Conservation (phyloP, 257 asterid genomes). For the Capsicum pubescens region DNA sequence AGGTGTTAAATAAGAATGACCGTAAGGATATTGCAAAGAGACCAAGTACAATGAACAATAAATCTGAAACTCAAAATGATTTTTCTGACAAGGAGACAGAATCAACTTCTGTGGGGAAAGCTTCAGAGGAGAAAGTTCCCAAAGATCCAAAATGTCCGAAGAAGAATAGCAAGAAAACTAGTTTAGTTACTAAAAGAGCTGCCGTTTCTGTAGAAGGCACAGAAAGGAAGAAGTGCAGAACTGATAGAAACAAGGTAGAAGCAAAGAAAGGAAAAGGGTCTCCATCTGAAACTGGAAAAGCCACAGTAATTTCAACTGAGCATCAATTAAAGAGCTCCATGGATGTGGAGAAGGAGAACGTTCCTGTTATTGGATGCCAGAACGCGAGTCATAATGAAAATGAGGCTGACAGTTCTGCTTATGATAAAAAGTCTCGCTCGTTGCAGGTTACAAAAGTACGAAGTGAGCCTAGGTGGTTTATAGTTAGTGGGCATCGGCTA, state of each 20-base stretch:
- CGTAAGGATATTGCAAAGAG: neutral
- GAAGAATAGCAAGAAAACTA: slow-evolving; percentile 44
- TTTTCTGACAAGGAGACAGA: slow-evolving; percentile 8
- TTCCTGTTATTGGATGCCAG: slow-evolving; percentile 16
- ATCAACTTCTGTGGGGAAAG: slow-evolving; percentile 35
- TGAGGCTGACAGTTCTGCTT: slow-evolving; percentile 4
- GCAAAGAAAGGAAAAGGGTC: slow-evolving; percentile 25
- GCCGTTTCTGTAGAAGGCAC: slow-evolving; percentile 38
- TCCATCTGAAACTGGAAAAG: slow-evolving; percentile 20
- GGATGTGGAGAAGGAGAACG: slow-evolving; percentile 58
- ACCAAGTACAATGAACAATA: neutral
- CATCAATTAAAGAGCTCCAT: slow-evolving; percentile 38
- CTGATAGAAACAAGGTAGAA: slow-evolving; percentile 25
- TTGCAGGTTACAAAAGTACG: slow-evolving; percentile 24
- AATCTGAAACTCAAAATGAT: neutral
- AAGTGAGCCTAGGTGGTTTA: slow-evolving; percentile 66
- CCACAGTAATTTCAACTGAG: slow-evolving; percentile 22
- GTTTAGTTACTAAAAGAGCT: slow-evolving; percentile 26
- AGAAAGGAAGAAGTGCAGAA: slow-evolving; percentile 32
- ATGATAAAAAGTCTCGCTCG: neutral
- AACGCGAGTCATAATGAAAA: neutral
- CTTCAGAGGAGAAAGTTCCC: slow-evolving; percentile 36
- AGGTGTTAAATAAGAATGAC: slow-evolving; percentile 20
- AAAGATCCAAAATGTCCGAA: slow-evolving; percentile 52
- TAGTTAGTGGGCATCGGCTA: slow-evolving; percentile 78